A percentile compares a stretch with the other conserved stretches of the same genome.
phyloP scores from a whole-genome alignment of 805 yeast genomes.

The Saccharomyces kudriavzevii region DNA sequence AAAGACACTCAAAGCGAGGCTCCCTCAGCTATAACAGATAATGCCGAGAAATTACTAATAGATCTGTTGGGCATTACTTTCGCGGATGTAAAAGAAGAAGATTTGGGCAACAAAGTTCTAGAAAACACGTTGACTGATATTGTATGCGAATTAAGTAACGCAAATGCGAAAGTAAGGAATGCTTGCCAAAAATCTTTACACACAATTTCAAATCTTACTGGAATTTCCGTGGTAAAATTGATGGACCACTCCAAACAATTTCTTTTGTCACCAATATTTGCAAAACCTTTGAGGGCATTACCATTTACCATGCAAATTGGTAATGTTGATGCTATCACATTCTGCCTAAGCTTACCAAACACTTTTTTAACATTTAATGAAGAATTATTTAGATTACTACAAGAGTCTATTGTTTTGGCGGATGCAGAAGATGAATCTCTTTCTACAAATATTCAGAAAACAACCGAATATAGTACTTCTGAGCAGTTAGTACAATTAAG shows the following conservation, averaged over 20 bases:
- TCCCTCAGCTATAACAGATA: slow-evolving; percentile 66
- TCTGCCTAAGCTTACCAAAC: slow-evolving; percentile 71
- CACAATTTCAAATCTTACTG: slow-evolving; percentile 61
- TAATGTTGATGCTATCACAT: slow-evolving; percentile 93
- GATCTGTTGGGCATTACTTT: slow-evolving; percentile 62
- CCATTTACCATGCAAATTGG: slow-evolving; percentile 99
- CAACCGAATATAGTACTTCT: slow-evolving; percentile 78
- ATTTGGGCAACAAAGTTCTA: slow-evolving; percentile 57
- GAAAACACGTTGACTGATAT: slow-evolving; percentile 79
- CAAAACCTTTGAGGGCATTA: slow-evolving; percentile 90
- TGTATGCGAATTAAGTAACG: slow-evolving; percentile 86
- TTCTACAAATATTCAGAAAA: slow-evolving; percentile 68
- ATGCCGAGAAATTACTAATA: slow-evolving; percentile 62
- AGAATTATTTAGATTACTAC: slow-evolving; percentile 72
- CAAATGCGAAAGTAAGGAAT: slow-evolving; percentile 72
- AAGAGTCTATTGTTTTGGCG: slow-evolving; percentile 87
- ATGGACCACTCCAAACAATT: slow-evolving; percentile 78
- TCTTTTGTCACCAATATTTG: slow-evolving; percentile 86
- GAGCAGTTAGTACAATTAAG: slow-evolving; percentile 81
- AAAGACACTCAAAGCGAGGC: slow-evolving; percentile 86
- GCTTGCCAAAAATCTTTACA: slow-evolving; percentile 68
- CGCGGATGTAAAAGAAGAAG: slow-evolving; percentile 48
- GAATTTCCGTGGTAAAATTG: slow-evolving; percentile 61
- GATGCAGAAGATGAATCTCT: slow-evolving; percentile 97
- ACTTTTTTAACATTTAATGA: slow-evolving; percentile 82